Conservation (phyloP, 108 stramenopile species). For the Pseudonitzschia multiseries region DNA sequence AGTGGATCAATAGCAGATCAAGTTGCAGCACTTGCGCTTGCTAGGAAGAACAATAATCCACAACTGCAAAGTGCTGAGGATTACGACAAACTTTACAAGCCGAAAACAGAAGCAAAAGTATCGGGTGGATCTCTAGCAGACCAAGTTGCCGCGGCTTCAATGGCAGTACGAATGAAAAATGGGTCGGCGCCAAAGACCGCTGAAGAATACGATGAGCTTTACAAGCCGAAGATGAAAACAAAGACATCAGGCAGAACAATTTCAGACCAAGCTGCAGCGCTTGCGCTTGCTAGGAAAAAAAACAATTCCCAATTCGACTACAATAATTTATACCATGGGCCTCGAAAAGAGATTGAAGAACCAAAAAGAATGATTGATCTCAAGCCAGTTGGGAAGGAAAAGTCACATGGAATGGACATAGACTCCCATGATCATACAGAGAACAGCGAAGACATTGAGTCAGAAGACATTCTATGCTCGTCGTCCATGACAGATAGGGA, state of each 20-base stretch:
- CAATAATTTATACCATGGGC: neutral
- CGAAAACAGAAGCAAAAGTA: neutral
- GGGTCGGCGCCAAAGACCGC: neutral
- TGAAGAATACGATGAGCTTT: conserved; percentile 8
- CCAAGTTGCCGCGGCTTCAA: neutral
- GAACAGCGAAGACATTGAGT: neutral
- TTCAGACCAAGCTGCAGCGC: neutral
- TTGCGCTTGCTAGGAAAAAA: neutral
- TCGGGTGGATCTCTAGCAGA: neutral
- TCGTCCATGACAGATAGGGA: neutral
- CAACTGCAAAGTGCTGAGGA: neutral
- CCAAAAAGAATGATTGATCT: conserved; percentile 10
- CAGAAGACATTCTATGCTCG: no score
- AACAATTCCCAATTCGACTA: neutral
- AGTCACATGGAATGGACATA: neutral
- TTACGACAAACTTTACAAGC: conserved; percentile 8
- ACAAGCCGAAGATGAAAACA: neutral
- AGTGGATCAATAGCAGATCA: neutral
- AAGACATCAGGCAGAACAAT: no score
- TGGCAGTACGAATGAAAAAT: neutral
- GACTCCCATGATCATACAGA: neutral
- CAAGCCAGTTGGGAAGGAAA: conserved; percentile 1
- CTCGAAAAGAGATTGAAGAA: neutral
- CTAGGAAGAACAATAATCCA: neutral
- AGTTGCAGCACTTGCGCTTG: conserved; percentile 4